Base-by-base conservation (phyloP, 805 yeast species). In the Ogataea minuta region DNA sequence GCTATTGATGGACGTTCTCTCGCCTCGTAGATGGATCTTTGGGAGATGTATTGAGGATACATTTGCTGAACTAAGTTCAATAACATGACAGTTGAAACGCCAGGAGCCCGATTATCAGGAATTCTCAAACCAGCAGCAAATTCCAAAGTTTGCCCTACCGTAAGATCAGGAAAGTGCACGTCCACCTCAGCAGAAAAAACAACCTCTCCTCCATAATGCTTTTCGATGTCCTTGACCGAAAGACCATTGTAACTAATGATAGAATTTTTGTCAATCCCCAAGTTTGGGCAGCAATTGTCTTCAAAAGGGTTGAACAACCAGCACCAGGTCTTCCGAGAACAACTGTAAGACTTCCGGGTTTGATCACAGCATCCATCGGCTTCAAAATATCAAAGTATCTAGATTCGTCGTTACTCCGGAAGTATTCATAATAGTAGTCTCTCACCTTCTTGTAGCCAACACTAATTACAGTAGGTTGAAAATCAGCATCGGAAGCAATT, bases 311-410 rank as follows among this genome's bases (percentile, higher is more conserved):
- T 3, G 86, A 73, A 58, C 88, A 81, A 48, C 89, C 88, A n/a
- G 87, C 77, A 53, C 91, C 91, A 1, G 91, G 91, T 60, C 90
- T 74, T 41, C 93, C 91, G 31, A 84, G 65, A 9, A 84, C 88
- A 34, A 82, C 83, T 6, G 83, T 72, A 32, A 82, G 64, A 45
- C 79, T 81, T 34, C 88, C 87, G 3, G 85, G 79, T 36, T 64
- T 64, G 39, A 79, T 66, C 4, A 73, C 37, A 12, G 81, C 88
- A 52, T 80, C 84, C 84, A 79, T 79, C 21, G 82, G 71, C 55
- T 79, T 79, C 58, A 76, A 66, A 46, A 76, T 80, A 45, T 74
- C 76, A 46, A 75, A 77, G 41, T 54, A 63, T 44, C 65, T 52
- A 23, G 60, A 50, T 25, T 53, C 41, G 47, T 47, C 65, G 52